Percentiles rank a stretch among this genome's conserved stretches.
These are phyloP conservation scores for Biscogniauxia sp. DNA, from an alignment of 2,329 filamentous ascomycete genomes.

Conservation along the genomic window DNA sequence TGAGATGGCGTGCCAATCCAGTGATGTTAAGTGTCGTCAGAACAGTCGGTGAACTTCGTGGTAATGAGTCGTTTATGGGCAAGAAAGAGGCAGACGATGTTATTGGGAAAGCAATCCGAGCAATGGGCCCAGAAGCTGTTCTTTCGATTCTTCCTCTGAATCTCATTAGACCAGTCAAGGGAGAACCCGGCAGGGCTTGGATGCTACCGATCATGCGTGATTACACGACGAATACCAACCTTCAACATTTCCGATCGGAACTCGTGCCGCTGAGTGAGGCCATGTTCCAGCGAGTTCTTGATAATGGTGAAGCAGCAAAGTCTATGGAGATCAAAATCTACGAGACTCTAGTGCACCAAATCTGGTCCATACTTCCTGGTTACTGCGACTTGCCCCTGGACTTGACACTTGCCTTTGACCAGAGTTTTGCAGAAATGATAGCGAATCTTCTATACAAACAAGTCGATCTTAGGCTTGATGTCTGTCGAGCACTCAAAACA, in stretches of 20 bases:
- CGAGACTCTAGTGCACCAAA: conserved; percentile 88
- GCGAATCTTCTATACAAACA: conserved; percentile 93
- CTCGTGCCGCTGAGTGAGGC: conserved; percentile 86
- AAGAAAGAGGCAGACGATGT: conserved; percentile 95
- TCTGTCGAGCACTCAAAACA: conserved; percentile 83
- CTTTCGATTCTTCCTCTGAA: conserved; percentile 83
- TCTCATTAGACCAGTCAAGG: conserved; percentile 71
- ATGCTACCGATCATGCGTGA: conserved; percentile 89
- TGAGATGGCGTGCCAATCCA: conserved; percentile 82
- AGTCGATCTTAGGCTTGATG: conserved; percentile 77
- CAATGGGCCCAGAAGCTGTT: conserved; percentile 85
- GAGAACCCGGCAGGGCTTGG: conserved; percentile 87
- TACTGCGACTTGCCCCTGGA: conserved; percentile 94
- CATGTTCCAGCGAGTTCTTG: conserved; percentile 85
- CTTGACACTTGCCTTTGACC: conserved; percentile 73
- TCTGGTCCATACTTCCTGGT: conserved; percentile 89
- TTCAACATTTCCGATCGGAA: conserved; percentile 80
- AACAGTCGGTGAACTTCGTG: conserved; percentile 80
- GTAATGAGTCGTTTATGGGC: conserved; percentile 82
- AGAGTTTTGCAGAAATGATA: conserved; percentile 82
- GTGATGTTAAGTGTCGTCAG: conserved; percentile 73
- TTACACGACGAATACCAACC: conserved; percentile 81
- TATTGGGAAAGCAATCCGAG: conserved; percentile 80
- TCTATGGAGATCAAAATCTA: conserved; percentile 95
- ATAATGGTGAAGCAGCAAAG: conserved; percentile 79